Base-by-base conservation (phyloP, 2,329 filamentous ascomycete genomes). In the Beauveria asiatica region DNA sequence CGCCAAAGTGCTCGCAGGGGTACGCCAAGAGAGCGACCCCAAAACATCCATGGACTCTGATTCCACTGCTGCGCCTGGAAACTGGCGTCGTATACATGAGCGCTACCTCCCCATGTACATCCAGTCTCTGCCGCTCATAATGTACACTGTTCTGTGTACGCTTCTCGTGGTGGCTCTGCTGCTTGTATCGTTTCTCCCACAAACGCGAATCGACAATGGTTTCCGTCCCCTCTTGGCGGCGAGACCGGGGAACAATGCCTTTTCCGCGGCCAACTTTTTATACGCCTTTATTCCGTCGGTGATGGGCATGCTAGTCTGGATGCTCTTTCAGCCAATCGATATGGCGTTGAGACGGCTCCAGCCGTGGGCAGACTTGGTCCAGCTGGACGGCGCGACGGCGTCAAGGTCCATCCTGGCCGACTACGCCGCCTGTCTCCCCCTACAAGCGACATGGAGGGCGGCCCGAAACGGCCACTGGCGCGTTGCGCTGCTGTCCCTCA, bases 241-340 rank as follows among this genome's bases (percentile, higher is more conserved):
- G 0, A 76, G 78, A 3, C 84, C 90, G 1, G 76, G 81, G 3
- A 67, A 74, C 0, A 77, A 77, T 27, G 89, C 88, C 19, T 97
- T 95, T 73, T 95, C 90, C 1, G 79, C 89, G 0, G 90, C 91
- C 54, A 91, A 96, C 73, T 97, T 97, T 74, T 75, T 96, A 55
- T 97, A 92, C 76, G 85, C 83, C 62, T 91, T 92, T 72, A 60
- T 92, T 23, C 89, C 89, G 0, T 83, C 86, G 3, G 66, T 88
- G 0, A 69, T 92, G 30, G 89, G 86, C 5, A 83, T 86, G 67
- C 65, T 88, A 17, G 74, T 90, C 53, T 89, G 87, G 70, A 79
- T 91, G 50, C 71, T 81, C 55, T 86, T 90, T 70, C 82, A 88
- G 63, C 80, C 82, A 37, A 73, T 91, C 60, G 88, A 92, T 67